Base-by-base conservation (phyloP, 2,329 filamentous ascomycete species). In the Microdochium trichocladiopsis region DNA sequence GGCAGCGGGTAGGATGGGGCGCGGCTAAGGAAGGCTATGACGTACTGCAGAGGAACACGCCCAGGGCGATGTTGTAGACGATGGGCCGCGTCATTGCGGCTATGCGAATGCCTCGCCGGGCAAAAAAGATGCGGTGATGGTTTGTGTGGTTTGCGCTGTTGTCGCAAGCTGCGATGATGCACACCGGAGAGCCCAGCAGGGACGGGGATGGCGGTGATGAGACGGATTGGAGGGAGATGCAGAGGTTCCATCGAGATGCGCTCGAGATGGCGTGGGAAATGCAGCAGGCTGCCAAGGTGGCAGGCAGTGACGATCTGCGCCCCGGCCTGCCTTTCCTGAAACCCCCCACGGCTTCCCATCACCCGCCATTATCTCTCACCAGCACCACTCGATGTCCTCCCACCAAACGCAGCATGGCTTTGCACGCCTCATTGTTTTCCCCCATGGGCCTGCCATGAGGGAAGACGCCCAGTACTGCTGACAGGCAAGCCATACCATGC, bases 21-120 rank as follows among this genome's bases (percentile, higher is more conserved):
- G 53, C 41, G 54, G 50, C 45, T 50, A 52, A 48, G 51, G 37
- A 50, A 47, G 51, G 50, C 18, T 56, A 66, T 63, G 60, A 67
- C 68, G 62, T 70, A 74, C 73, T 72, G 47, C 66, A 69, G 18
- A 72, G 56, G 53, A 75, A 74, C 53, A 70, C 68, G 55, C 68
- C 66, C 24, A 75, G 63, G 51, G 66, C 67, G 52, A 65, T 60
- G 52, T 57, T 63, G 57, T 75, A 75, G 50, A 75, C 66, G 54
- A 69, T 64, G 50, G 63, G 60, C 60, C 72, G 67, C 53, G 73
- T 74, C 73, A 76, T 76, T 43, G 24, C 57, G 47, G 51, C 41
- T 45, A 18, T 18, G 18, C 18, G 23, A 22, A 28, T 49, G 37
- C 14, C 33, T 41, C 37, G 21, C 9, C 9, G 31, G 18, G 2